Evolutionary conservation across 352 stramenopile genomes (phyloP), one percentile per base, ranked within the genome.

Genomic region (Phytophthora meadii): DNA sequence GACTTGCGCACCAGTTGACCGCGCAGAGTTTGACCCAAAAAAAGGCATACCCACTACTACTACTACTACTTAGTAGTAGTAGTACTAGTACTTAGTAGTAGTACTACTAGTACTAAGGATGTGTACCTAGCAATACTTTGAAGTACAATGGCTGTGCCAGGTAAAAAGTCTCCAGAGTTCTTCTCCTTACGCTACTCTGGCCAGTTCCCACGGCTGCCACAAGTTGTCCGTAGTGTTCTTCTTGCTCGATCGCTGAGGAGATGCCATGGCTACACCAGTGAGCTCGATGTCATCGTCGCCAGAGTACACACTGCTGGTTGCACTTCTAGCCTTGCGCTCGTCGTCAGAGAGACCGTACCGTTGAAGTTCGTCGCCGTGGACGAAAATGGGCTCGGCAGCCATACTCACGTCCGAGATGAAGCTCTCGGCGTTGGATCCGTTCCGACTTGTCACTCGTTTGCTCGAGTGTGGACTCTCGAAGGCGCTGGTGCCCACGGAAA

Each of bases 141-240:
- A n/a, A n/a, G n/a, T n/a, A n/a, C n/a, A 55, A 41, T 42, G 36
- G 47, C 5, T n/a, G 25, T 34, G 37, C 41, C 62, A 51, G 54
- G 62, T 66, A 17, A 54, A 17, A 54, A 34, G 11, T 12, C 7
- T 25, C 1, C 42, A 54, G 19, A 47, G 17, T 4, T 34, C 1
- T 17, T 22, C 12, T 49, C 5, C 14, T 32, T 69, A 90, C 1
- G 74, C 76, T 4, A 74, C 81, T 37, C 74, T 75, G 12, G 83
- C 79, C 7, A 92, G 70, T 60, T 94, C 86, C 86, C 82, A 94
- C 3, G 82, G 82, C 59, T 94, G 78, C 86, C 86, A 94, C 30
- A 94, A 55, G 27, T 78, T 70, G 39, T 94, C 72, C 3, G 54
- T 70, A 44, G 72, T 88, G 25, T 63, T 67, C 41, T 85, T 85